These are phyloP conservation scores for Aspergillus indologenus DNA, from an alignment of 495 filamentous ascomycete genomes.

Conservation along the genomic window DNA sequence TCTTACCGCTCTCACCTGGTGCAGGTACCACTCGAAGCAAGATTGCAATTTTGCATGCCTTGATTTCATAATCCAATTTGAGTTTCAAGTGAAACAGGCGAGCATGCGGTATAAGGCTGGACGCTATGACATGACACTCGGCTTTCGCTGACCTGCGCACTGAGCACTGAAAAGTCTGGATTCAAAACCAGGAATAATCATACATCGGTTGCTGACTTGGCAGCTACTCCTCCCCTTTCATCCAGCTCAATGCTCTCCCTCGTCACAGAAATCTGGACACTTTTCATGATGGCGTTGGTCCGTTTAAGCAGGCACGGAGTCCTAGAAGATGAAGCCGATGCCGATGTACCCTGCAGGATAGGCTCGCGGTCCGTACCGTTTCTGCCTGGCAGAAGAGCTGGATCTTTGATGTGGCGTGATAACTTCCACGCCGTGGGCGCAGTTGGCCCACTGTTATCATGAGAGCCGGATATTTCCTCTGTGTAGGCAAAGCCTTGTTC, in stretches of 20 bases:
- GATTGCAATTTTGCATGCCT: no score
- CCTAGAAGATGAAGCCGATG: background rate
- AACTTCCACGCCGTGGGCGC: background rate
- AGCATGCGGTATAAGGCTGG: no score
- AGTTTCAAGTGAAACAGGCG: no score
- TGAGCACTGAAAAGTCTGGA: background rate
- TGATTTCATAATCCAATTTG: no score
- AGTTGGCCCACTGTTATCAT: background rate
- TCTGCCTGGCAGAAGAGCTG: background rate
- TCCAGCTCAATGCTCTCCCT: conserved; percentile 1
- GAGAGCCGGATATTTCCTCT: conserved; percentile 11
- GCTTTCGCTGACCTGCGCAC: no score
- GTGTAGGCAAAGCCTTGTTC: conserved; percentile 32
- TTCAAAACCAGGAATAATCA: background rate
- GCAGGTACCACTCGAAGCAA: no score
- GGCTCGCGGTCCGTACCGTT: background rate
- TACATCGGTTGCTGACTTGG: background rate
- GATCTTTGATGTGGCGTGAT: background rate
- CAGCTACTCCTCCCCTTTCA: background rate
- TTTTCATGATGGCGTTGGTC: background rate
- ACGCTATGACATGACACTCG: no score
- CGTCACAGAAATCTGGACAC: conserved; percentile 1
- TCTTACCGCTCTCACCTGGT: no score
- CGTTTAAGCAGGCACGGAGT: background rate
- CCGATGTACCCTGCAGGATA: background rate